Conservation (phyloP, 495 filamentous ascomycete species). For the Aspergillus leporis region DNA sequence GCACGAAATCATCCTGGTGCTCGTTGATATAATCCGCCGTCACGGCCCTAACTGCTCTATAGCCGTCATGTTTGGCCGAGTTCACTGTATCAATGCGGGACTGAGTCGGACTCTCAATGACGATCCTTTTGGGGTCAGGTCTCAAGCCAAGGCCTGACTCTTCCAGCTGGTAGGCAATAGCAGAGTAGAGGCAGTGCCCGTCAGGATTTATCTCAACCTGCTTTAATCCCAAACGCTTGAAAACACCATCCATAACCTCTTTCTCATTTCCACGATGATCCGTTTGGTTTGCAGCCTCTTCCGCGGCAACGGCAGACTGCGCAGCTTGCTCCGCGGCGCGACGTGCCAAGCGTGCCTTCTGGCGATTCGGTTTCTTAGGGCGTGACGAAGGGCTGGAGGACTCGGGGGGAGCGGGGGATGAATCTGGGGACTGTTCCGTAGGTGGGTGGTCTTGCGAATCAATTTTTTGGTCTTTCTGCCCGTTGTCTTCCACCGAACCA, state of each 20-base stretch:
- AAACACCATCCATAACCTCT: constrained; percentile 63
- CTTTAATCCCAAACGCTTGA: constrained; percentile 59
- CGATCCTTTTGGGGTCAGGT: constrained; percentile 45
- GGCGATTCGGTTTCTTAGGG: constrained; percentile 78
- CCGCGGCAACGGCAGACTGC: constrained; percentile 60
- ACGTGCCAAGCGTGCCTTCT: constrained; percentile 87
- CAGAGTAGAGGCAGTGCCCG: constrained; percentile 94
- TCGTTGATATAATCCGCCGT: constrained; percentile 57
- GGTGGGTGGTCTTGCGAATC: constrained; percentile 3
- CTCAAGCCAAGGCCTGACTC: constrained; percentile 44
- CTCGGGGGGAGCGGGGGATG: constrained; percentile 9
- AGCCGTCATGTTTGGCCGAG: constrained; percentile 45
- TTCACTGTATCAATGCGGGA: constrained; percentile 45
- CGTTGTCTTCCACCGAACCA: constrained; percentile 21
- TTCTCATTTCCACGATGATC: constrained; percentile 74
- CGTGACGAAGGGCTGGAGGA: constrained; percentile 19
- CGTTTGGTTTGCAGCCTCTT: constrained; percentile 72
- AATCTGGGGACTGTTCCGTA: constrained; percentile 13
- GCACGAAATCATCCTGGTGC: constrained; percentile 60
- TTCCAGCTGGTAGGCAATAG: constrained; percentile 80
- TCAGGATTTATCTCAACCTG: constrained; percentile 85
- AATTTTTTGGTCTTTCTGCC: constrained; percentile 12
- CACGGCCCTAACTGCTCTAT: constrained; percentile 48
- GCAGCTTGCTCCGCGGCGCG: constrained; percentile 82
- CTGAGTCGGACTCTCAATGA: constrained; percentile 36